phyloP scores from a whole-genome alignment of 2,329 filamentous ascomycete genomes.

The Talaromyces sp. region DNA sequence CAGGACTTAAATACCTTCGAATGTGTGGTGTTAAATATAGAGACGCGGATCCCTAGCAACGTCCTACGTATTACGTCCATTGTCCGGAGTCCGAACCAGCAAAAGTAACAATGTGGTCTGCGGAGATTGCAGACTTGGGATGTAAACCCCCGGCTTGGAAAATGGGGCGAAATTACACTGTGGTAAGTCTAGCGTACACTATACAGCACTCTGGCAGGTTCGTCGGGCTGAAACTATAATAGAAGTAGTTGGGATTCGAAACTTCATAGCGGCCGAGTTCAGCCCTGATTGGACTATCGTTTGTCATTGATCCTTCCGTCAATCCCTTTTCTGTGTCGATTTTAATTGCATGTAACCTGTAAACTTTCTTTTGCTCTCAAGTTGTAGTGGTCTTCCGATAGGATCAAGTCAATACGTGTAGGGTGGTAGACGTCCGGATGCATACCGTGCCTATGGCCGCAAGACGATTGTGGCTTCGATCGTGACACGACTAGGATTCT shows the following conservation, averaged over 20 bases:
- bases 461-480: no score
- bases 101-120: not conserved
- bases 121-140: not conserved
- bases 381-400: not conserved
- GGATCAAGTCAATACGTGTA: not conserved
- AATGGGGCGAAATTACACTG: not conserved
- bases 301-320: not conserved
- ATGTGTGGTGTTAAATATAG: not conserved
- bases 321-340: not conserved
- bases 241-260: not conserved
- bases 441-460: no score
- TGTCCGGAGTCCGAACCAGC: not conserved
- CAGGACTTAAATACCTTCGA: not conserved
- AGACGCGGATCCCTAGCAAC: not conserved
- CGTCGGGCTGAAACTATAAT: not conserved
- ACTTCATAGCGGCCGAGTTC: conserved; percentile 7
- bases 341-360: not conserved
- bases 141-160: not conserved
- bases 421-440: not conserved
- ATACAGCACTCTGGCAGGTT: not conserved
- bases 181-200: not conserved
- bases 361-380: not conserved
- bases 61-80: not conserved
- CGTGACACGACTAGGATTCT: no score
- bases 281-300: not conserved